phyloP scores from a whole-genome alignment of 1,284 basidiomycete species.

The Chiua sp. region DNA sequence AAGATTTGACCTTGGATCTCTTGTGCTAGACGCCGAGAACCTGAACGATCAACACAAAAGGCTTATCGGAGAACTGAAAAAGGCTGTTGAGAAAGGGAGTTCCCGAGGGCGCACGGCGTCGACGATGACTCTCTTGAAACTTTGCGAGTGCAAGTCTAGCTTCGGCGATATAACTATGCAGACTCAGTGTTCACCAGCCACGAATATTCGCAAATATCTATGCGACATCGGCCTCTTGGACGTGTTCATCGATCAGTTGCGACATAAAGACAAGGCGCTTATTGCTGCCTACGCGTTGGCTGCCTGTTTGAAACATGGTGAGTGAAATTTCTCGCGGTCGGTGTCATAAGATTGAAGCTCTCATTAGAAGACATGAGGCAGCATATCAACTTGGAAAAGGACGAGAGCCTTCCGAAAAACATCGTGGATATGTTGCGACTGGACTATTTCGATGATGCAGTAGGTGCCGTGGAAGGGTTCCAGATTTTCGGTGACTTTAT shows the following conservation, averaged over 20 bases:
- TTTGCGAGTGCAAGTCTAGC: constrained; percentile 13
- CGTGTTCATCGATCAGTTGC: constrained; percentile 15
- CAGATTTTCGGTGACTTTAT: constrained; percentile 10
- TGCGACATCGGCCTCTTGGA: not conserved
- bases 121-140: constrained; percentile 24
- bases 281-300: constrained; percentile 18
- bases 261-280: constrained; percentile 2
- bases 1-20: not conserved
- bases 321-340: not conserved
- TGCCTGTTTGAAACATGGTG: constrained; percentile 20
- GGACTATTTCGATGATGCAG: too few relatives aligned
- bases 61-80: constrained; percentile 13
- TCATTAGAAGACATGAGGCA: constrained; percentile 22
- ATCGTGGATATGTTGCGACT: constrained; percentile 9
- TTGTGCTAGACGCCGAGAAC: constrained; percentile 6
- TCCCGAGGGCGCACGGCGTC: constrained; percentile 19
- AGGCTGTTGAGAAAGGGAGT: constrained; percentile 1
- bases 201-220: constrained; percentile 6
- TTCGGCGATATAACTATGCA: not conserved
- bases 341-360: not conserved
- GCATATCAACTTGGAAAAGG: not conserved
- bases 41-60: constrained; percentile 1
- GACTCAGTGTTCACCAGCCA: constrained; percentile 9
- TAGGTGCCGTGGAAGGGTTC: constrained; percentile 30
- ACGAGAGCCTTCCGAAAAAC: constrained; percentile 13